Percentiles rank a stretch among this genome's conserved stretches.
These are phyloP conservation scores for Ettlia oleoabundans DNA, from an alignment of 139 green algal genomes.

Conservation along the genomic window DNA sequence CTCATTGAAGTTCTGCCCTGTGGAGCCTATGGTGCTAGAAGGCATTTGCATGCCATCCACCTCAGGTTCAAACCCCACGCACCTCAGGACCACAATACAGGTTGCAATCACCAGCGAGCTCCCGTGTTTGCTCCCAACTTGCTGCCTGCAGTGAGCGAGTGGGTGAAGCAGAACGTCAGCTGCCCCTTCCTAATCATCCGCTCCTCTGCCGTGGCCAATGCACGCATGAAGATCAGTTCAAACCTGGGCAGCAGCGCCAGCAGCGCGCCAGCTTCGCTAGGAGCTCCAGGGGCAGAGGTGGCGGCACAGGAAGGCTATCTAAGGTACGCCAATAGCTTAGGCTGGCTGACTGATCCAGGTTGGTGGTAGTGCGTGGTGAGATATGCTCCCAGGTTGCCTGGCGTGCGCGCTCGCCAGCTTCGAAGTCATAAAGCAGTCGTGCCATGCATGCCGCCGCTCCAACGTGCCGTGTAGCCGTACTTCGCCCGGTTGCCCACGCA, in stretches of 20 bases:
- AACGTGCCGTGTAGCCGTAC: background rate
- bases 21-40: too few relatives aligned
- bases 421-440: background rate
- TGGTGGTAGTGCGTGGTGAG: too few relatives aligned
- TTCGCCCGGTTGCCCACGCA: background rate
- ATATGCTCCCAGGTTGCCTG: too few relatives aligned
- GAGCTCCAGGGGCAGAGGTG: background rate
- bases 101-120: too few relatives aligned
- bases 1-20: too few relatives aligned
- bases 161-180: conserved; percentile 36
- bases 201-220: background rate
- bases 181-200: conserved; percentile 49
- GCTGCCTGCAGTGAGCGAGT: conserved; percentile 31
- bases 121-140: too few relatives aligned
- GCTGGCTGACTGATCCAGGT: too few relatives aligned
- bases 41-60: too few relatives aligned
- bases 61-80: too few relatives aligned
- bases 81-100: too few relatives aligned
- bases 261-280: background rate
- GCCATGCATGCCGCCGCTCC: background rate
- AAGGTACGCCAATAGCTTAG: background rate
- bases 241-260: background rate
- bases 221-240: background rate
- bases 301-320: background rate
- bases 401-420: too few relatives aligned